Conservation (phyloP, 495 filamentous ascomycete genomes). For the Neurospora sp. region DNA sequence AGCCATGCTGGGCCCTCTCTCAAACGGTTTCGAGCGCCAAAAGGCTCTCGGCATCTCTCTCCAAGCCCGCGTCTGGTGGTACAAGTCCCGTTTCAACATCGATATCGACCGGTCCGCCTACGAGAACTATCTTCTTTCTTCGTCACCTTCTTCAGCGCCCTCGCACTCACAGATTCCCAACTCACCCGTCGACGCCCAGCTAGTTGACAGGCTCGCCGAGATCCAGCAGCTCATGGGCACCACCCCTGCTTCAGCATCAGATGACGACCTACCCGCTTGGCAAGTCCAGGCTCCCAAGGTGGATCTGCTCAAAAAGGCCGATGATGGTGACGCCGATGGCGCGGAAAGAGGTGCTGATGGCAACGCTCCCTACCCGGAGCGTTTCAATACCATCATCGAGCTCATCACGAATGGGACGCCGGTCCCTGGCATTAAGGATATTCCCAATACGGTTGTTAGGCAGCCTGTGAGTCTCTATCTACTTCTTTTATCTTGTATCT, state of each 20-base stretch:
- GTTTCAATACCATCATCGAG: slow-evolving; percentile 82
- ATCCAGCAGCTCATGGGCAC: slow-evolving; percentile 15
- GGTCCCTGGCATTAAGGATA: slow-evolving; percentile 82
- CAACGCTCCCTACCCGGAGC: slow-evolving; percentile 61
- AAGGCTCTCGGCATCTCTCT: slow-evolving; percentile 25
- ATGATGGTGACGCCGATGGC: slow-evolving; percentile 8
- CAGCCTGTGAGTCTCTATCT: slow-evolving; percentile 29
- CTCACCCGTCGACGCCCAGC: slow-evolving; percentile 8
- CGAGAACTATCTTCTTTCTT: slow-evolving; percentile 14
- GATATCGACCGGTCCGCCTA: slow-evolving; percentile 27
- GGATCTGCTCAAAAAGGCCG: slow-evolving; percentile 27
- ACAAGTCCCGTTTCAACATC: slow-evolving; percentile 25
- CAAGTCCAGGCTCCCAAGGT: slow-evolving; percentile 33
- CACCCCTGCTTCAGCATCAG: neutral
- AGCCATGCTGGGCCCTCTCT: slow-evolving; percentile 18
- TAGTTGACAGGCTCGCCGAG: slow-evolving; percentile 17
- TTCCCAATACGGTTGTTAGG: slow-evolving; percentile 70
- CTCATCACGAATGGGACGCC: slow-evolving; percentile 75
- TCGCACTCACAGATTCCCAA: neutral
- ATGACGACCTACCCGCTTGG: slow-evolving; percentile 28
- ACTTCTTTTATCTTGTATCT: neutral
- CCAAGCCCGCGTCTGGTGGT: slow-evolving; percentile 35
- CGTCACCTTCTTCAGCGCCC: slow-evolving; percentile 4
- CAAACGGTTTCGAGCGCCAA: slow-evolving; percentile 11
- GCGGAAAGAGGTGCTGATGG: slow-evolving; percentile 21